Evolutionary conservation across 371 early-diverging fungal genomes (phyloP).

Genomic region (Apophysomyces trapeziformis): DNA sequence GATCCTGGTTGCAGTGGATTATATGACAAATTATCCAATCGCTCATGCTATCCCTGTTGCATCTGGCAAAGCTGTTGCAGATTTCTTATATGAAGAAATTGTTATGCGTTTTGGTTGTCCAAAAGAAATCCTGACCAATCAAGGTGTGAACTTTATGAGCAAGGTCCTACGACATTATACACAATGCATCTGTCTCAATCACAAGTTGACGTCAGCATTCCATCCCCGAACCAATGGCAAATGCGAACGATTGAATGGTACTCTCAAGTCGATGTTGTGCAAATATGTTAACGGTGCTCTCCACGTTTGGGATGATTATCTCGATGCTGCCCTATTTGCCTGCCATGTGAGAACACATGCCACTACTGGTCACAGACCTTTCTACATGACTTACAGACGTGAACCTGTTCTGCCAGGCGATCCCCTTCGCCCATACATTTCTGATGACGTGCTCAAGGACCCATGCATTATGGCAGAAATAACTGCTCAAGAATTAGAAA

Average conservation of each 20-base stretch:
- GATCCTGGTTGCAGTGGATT: constrained; percentile 41
- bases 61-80: constrained; percentile 31
- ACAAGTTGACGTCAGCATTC: constrained; percentile 27
- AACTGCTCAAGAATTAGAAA: no score
- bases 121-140: constrained; percentile 39
- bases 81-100: constrained; percentile 40
- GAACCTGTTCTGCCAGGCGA: constrained; percentile 14
- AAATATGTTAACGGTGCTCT: constrained; percentile 17
- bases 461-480: no score
- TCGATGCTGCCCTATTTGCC: constrained; percentile 23
- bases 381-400: constrained; percentile 23
- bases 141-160: constrained; percentile 38
- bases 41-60: constrained; percentile 39
- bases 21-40: constrained; percentile 42
- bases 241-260: constrained; percentile 24
- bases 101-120: constrained; percentile 35
- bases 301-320: constrained; percentile 19
- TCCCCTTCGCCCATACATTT: no score
- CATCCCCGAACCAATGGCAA: constrained; percentile 29
- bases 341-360: constrained; percentile 20
- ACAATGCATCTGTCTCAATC: constrained; percentile 8
- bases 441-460: no score
- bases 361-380: constrained; percentile 19
- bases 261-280: constrained; percentile 20
- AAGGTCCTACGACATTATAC: constrained; percentile 16